Conservation (phyloP, 2,329 filamentous ascomycete species). For the Exophiala sp. region DNA sequence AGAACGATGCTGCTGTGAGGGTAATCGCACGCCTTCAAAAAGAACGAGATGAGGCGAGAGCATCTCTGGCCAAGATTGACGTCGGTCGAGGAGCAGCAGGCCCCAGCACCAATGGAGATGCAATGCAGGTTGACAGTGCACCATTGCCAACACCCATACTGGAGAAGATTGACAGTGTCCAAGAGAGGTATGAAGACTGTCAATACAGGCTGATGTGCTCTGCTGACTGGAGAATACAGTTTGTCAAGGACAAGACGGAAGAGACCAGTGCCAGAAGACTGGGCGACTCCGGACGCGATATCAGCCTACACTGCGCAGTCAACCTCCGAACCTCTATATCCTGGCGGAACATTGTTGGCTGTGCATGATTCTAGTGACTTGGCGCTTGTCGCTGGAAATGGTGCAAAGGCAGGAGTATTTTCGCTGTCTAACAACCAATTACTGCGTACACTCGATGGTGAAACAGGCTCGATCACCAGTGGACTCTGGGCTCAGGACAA, state of each 20-base stretch:
- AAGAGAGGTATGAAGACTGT: slow-evolving; percentile 63
- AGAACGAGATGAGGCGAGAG: slow-evolving; percentile 87
- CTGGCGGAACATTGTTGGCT: slow-evolving; percentile 56
- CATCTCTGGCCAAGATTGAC: slow-evolving; percentile 80
- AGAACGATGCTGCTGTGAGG: slow-evolving; percentile 93
- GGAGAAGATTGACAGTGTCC: slow-evolving; percentile 72
- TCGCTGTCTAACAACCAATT: slow-evolving; percentile 74
- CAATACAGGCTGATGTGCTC: neutral
- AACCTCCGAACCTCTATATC: slow-evolving; percentile 57
- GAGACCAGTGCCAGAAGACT: slow-evolving; percentile 77
- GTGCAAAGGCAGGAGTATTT: slow-evolving; percentile 73
- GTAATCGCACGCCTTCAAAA: slow-evolving; percentile 89
- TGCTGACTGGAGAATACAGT: slow-evolving; percentile 45
- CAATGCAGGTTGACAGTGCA: slow-evolving; percentile 87
- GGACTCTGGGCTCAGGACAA: slow-evolving; percentile 59
- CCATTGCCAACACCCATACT: slow-evolving; percentile 69
- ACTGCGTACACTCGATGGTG: slow-evolving; percentile 50
- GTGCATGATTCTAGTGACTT: slow-evolving; percentile 60
- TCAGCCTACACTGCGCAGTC: slow-evolving; percentile 54
- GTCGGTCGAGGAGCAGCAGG: slow-evolving; percentile 52
- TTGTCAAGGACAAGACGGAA: slow-evolving; percentile 87
- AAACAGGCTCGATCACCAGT: slow-evolving; percentile 64
- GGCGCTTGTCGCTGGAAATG: slow-evolving; percentile 70
- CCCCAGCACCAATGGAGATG: slow-evolving; percentile 61
- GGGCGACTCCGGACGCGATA: slow-evolving; percentile 74